Conservation (phyloP, 129 eudicot species). For the Pulicaria dysenterica region DNA sequence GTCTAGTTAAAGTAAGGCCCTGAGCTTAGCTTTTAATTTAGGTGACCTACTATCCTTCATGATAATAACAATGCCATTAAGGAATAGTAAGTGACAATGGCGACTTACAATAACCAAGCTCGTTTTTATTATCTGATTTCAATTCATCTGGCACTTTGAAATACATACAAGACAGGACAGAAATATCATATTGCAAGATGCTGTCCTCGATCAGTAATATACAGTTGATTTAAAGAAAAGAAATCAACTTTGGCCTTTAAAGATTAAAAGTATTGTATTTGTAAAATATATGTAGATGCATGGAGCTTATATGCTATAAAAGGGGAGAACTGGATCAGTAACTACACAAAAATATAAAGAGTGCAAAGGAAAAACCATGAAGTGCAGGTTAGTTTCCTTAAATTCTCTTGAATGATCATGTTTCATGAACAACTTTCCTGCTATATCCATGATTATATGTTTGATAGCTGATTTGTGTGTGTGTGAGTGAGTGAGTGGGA, state of each 20-base stretch:
- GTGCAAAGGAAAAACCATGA: neutral
- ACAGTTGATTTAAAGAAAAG: neutral
- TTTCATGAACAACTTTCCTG: neutral
- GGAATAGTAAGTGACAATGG: neutral
- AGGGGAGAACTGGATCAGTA: neutral
- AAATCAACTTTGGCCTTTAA: neutral
- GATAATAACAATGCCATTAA: neutral
- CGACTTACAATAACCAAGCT: neutral
- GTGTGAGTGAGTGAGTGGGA: neutral
- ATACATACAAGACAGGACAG: neutral
- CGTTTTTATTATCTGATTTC: neutral
- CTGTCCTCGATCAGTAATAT: neutral
- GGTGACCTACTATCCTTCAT: constrained; percentile 8
- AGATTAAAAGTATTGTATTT: neutral
- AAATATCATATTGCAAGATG: neutral
- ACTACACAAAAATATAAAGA: neutral
- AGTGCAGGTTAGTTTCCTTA: neutral
- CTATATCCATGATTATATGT: neutral
- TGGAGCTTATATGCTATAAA: neutral
- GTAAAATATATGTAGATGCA: neutral
- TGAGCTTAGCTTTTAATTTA: neutral
- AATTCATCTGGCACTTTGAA: neutral
- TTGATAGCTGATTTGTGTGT: neutral
- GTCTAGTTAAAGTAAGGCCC: neutral
- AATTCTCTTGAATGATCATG: constrained; percentile 1